phyloP scores from a whole-genome alignment of 208 protist genomes.

The Trypanosoma platydactyli region DNA sequence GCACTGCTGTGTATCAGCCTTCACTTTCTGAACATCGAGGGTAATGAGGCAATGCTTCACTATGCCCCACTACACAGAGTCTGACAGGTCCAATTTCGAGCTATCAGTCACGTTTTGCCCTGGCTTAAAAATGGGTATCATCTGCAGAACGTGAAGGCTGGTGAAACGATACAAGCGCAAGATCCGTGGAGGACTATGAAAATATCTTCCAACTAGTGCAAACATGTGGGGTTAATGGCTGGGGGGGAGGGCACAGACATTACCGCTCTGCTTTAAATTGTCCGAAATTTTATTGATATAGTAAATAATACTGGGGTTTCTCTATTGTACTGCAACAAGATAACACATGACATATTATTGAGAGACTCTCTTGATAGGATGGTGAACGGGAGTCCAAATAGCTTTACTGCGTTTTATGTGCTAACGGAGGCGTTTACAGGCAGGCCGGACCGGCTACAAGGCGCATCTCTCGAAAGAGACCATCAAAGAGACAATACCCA shows the following conservation, averaged over 20 bases:
- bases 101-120: slow-evolving; percentile 86
- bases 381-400: slow-evolving; percentile 68
- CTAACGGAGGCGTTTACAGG: slow-evolving; percentile 74
- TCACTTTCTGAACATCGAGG: slow-evolving; percentile 77
- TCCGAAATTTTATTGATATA: slow-evolving; percentile 67
- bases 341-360: slow-evolving; percentile 91
- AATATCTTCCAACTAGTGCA: slow-evolving; percentile 86
- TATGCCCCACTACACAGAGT: slow-evolving; percentile 83
- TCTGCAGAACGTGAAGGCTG: slow-evolving; percentile 87
- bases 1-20: slow-evolving; percentile 80
- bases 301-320: slow-evolving; percentile 84
- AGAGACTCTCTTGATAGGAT: slow-evolving; percentile 84
- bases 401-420: slow-evolving; percentile 90
- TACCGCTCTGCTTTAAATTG: slow-evolving; percentile 90
- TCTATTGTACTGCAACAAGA: slow-evolving; percentile 89
- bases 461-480: slow-evolving; percentile 79
- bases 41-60: slow-evolving; percentile 85
- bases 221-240: slow-evolving; percentile 87
- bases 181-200: slow-evolving; percentile 90
- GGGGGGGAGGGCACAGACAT: slow-evolving; percentile 88
- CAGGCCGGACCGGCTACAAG: slow-evolving; percentile 76
- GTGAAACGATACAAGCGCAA: slow-evolving; percentile 88
- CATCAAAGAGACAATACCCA: slow-evolving; percentile 83
- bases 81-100: slow-evolving; percentile 81
- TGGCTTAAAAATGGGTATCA: slow-evolving; percentile 92